Evolutionary conservation across 2,329 filamentous ascomycete species (phyloP).

Genomic region (Hirsutella minnesotensis): DNA sequence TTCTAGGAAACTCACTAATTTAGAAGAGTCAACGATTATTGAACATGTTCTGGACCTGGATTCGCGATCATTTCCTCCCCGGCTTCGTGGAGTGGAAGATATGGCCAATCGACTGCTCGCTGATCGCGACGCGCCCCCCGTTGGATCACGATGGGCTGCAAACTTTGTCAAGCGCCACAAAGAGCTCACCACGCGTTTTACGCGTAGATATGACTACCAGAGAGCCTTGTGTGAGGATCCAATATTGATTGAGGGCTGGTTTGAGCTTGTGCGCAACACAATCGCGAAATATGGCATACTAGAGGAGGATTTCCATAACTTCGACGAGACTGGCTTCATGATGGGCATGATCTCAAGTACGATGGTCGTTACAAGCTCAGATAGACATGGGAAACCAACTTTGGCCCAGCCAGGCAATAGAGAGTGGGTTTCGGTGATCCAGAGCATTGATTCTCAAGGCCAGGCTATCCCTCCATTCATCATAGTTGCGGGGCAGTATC

Average conservation of each 20-base stretch:
- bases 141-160: slow-evolving; percentile 12
- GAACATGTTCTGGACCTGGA: slow-evolving; percentile 13
- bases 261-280: slow-evolving; percentile 7
- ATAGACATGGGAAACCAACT: slow-evolving; percentile 10
- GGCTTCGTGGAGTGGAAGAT: slow-evolving; percentile 10
- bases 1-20: slow-evolving; percentile 5
- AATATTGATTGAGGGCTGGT: slow-evolving; percentile 10
- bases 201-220: slow-evolving; percentile 11
- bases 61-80: slow-evolving; percentile 12
- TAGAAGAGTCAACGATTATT: slow-evolving; percentile 8
- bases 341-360: slow-evolving; percentile 14
- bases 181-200: slow-evolving; percentile 12
- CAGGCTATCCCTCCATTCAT: background rate
- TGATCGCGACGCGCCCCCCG: slow-evolving; percentile 8
- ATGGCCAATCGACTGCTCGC: slow-evolving; percentile 13
- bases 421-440: slow-evolving; percentile 15
- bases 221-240: slow-evolving; percentile 14
- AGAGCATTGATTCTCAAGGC: slow-evolving; percentile 1
- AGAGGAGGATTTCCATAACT: slow-evolving; percentile 12
- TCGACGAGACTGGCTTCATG: slow-evolving; percentile 18
- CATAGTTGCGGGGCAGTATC: too few relatives aligned
- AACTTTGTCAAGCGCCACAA: slow-evolving; percentile 16
- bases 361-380: slow-evolving; percentile 14
- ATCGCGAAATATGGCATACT: slow-evolving; percentile 12
- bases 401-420: slow-evolving; percentile 13